Evolutionary conservation across 169 alveolate genomes (phyloP), one percentile per base, ranked within the genome.

Genomic region (Amoebophrya sp.): DNA sequence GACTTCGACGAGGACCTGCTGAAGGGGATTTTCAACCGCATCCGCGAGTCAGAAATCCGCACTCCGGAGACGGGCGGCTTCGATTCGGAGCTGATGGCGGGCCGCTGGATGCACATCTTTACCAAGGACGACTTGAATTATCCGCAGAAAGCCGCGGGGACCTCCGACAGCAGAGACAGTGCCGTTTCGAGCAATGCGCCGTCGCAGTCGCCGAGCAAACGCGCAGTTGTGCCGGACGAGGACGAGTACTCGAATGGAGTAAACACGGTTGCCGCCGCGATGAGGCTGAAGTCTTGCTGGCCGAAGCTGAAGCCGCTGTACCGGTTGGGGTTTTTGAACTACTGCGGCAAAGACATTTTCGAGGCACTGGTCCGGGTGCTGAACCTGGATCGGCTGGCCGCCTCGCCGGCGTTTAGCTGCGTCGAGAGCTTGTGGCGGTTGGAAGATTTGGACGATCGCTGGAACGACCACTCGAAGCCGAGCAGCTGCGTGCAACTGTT

Each of bases 21-120:
- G 35, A 7, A 25, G 35, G 83, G 35, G 10, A 66, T 25, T 7
- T 66, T 66, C 83, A 66, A 12, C 83, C 83, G 83, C 35, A 66
- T 66, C 83, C 83, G 83, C 10, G 83, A 66, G 83, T 12, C 35
- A 0, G 83, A 66, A 25, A 66, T 66, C 83, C 83, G 83, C 1
- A 66, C 83, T 3, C 83, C 83, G 83, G 83, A 66, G 18, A 66
- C 83, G 83, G 83, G 83, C 35, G 83, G 83, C 35, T 66, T 66
- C 83, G 83, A 66, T 25, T 12, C 35, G 35, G 83, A 66, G 83
- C 83, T 66, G 35, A 66, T 66, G 83, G 83, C 83, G 83, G 83
- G 83, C 18, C 83, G 83, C 32, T 66, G 83, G 83, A 66, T 7
- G 2, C 83, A 66, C 35, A 66, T 66, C 35, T 66, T 66, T 25